Conservation (phyloP, 208 protist species). For the Blechomonas ayalai region DNA sequence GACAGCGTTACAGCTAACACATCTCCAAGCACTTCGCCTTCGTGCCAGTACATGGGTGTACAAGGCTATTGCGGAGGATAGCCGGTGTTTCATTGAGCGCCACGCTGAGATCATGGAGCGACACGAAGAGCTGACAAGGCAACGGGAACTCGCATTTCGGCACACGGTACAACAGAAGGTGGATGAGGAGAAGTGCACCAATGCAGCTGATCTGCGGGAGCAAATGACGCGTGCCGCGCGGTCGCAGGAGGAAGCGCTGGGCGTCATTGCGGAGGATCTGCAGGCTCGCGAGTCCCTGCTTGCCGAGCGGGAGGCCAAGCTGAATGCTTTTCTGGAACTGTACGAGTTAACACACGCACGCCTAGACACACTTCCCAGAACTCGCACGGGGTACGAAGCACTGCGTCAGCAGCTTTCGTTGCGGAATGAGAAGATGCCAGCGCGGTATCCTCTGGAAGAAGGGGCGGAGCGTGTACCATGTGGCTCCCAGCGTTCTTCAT, state of each 20-base stretch:
- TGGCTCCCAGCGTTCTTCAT: too few species aligned
- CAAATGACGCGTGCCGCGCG: not conserved
- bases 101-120: too few species aligned
- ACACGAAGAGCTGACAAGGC: too few species aligned
- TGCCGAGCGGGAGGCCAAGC: conserved; percentile 54
- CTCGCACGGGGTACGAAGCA: not conserved
- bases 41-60: conserved; percentile 54
- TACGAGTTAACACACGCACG: conserved; percentile 77
- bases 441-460: too few species aligned
- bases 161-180: too few species aligned
- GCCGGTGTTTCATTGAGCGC: too few species aligned
- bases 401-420: not conserved
- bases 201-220: not conserved
- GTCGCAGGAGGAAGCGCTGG: conserved; percentile 1
- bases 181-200: too few species aligned
- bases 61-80: conserved; percentile 37
- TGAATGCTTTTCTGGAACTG: conserved; percentile 55
- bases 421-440: too few species aligned
- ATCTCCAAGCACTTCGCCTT: conserved; percentile 70
- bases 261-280: conserved; percentile 17
- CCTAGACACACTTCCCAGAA: conserved; percentile 53
- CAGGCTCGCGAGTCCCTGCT: conserved; percentile 28
- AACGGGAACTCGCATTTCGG: too few species aligned
- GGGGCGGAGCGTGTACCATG: too few species aligned
- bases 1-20: conserved; percentile 39